Conservation (phyloP, 331 rosid genomes). For the Dryas integrifolia region DNA sequence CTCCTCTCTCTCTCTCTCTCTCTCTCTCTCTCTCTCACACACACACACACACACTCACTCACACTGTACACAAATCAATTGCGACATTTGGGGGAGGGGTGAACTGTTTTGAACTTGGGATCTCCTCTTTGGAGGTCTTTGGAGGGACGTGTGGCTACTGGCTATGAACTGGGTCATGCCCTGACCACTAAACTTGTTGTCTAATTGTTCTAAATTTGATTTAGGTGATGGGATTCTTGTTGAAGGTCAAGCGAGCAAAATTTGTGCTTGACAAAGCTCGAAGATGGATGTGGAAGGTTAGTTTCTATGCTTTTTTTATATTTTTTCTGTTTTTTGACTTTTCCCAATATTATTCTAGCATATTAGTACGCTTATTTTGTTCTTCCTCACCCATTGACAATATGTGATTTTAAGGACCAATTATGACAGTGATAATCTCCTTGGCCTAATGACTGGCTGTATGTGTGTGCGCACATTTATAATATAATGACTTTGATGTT, state of each 20-base stretch:
- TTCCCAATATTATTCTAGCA: too few relatives aligned
- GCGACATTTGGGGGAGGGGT: not conserved
- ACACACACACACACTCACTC: too few relatives aligned
- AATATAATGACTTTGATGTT: constrained; percentile 11
- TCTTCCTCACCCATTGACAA: too few relatives aligned
- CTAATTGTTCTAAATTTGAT: not conserved
- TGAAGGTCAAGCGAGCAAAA: constrained; percentile 96
- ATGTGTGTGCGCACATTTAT: constrained; percentile 4
- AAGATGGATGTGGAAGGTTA: constrained; percentile 99
- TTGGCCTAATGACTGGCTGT: constrained; percentile 10
- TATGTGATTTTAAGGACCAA: constrained; percentile 8
- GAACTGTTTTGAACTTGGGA: constrained; percentile 2
- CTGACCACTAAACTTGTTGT: not conserved
- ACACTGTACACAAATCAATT: not conserved
- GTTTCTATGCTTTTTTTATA: not conserved
- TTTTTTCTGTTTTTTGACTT: too few relatives aligned
- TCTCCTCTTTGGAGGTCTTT: constrained; percentile 2
- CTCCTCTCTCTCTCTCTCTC: not conserved
- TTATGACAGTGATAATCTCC: not conserved
- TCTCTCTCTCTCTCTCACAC: too few relatives aligned
- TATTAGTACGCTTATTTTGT: too few relatives aligned
- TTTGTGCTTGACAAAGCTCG: constrained; percentile 90
- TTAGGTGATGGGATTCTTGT: constrained; percentile 89
- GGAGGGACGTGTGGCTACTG: not conserved
- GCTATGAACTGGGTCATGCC: not conserved